phyloP scores from a whole-genome alignment of 2,329 filamentous ascomycete species.

The Arthrocladium fulminans region DNA sequence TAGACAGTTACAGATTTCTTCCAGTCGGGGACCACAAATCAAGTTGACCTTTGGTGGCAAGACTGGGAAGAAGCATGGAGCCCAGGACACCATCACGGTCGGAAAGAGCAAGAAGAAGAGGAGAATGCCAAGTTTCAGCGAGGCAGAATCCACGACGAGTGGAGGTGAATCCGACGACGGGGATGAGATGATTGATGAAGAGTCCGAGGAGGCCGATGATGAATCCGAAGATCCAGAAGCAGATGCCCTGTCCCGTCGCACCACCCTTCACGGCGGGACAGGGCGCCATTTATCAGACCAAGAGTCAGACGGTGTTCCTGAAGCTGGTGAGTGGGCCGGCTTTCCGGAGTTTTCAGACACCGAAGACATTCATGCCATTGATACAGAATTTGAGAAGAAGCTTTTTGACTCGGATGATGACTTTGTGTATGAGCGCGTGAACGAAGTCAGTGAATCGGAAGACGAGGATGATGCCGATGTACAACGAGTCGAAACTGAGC shows the following conservation, averaged over 20 bases:
- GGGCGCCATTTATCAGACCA: conserved; percentile 19
- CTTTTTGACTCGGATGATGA: conserved; percentile 26
- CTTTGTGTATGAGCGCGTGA: conserved; percentile 58
- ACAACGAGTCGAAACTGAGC: conserved; percentile 50
- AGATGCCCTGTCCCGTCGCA: conserved; percentile 35
- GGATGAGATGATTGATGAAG: conserved; percentile 24
- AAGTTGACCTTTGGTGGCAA: conserved; percentile 6
- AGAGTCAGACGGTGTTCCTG: conserved; percentile 12
- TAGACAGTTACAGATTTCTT: conserved; percentile 16
- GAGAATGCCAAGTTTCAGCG: conserved; percentile 2
- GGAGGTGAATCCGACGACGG: conserved; percentile 24
- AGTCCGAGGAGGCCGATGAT: conserved; percentile 33
- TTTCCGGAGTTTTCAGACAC: conserved; percentile 6
- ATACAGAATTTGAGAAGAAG: conserved; percentile 17
- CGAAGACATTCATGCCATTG: conserved; percentile 1
- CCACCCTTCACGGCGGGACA: conserved; percentile 35
- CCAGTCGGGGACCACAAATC: conserved; percentile 2
- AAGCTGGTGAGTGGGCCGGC: conserved; percentile 12
- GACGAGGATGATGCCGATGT: conserved; percentile 55
- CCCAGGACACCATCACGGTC: conserved; percentile 10
- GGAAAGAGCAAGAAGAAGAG: conserved; percentile 3
- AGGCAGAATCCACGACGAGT: conserved; percentile 4
- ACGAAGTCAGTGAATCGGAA: conserved; percentile 72
- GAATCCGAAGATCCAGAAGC: conserved; percentile 35
- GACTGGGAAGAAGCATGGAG: conserved; percentile 8